Conservation (phyloP, 2,329 filamentous ascomycete genomes). For the Fusarium buharicum region DNA sequence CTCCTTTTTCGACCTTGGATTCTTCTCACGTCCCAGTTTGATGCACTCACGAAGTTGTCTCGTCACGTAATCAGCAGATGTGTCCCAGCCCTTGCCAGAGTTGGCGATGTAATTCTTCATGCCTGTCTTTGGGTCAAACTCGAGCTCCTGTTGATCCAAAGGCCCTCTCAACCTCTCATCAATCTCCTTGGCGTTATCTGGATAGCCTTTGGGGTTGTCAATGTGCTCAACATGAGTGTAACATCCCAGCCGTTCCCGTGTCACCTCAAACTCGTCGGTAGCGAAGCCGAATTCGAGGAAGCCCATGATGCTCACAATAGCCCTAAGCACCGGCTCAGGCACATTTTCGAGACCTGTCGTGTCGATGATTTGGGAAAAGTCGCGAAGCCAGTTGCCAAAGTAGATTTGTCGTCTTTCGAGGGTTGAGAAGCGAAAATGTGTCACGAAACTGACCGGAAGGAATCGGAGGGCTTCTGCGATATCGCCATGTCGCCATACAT, state of each 20-base stretch:
- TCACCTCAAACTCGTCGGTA: constrained; percentile 83
- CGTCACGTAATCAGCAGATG: constrained; percentile 81
- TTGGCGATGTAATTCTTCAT: constrained; percentile 99
- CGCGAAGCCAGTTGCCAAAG: constrained; percentile 63
- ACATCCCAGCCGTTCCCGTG: constrained; percentile 77
- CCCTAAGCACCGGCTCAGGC: constrained; percentile 44
- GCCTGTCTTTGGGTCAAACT: constrained; percentile 76
- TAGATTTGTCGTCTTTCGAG: constrained; percentile 55
- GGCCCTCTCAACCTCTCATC: constrained; percentile 60
- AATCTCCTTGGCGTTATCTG: constrained; percentile 76
- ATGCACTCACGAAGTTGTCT: constrained; percentile 75
- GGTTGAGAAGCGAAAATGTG: constrained; percentile 52
- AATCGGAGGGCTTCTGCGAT: constrained; percentile 53
- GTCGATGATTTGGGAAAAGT: constrained; percentile 82
- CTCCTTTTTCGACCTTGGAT: constrained; percentile 32
- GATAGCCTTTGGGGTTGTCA: constrained; percentile 81
- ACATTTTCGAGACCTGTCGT: constrained; percentile 57
- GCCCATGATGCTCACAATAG: constrained; percentile 47
- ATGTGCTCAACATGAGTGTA: constrained; percentile 79
- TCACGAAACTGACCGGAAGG: constrained; percentile 52
- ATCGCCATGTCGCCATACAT: constrained; percentile 55
- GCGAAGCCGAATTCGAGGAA: constrained; percentile 67
- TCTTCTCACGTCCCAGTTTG: constrained; percentile 67
- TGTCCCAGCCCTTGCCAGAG: constrained; percentile 77
- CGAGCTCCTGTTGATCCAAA: constrained; percentile 66